These are phyloP conservation scores for Neolentinus lepideus DNA, from an alignment of 1,284 basidiomycete genomes.

Conservation along the genomic window DNA sequence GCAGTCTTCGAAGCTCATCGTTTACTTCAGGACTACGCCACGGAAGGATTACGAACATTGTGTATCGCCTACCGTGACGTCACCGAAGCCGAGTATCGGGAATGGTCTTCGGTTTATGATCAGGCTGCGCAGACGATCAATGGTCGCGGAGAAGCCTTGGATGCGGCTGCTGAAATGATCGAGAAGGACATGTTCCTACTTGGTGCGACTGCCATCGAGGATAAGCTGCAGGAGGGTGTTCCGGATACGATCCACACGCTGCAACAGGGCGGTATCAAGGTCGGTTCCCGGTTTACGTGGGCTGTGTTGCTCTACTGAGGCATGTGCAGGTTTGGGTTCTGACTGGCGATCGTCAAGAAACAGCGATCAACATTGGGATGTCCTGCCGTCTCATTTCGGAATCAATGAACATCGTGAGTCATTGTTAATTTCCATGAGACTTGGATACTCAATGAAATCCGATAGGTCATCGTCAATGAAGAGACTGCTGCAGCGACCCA, in stretches of 20 bases:
- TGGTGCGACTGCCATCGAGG: slow-evolving; percentile 97
- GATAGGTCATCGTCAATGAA: slow-evolving; percentile 90
- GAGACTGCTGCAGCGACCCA: slow-evolving; percentile 77
- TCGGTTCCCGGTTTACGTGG: slow-evolving; percentile 17
- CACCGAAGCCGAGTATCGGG: slow-evolving; percentile 82
- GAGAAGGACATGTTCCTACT: slow-evolving; percentile 91
- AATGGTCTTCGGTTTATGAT: slow-evolving; percentile 87
- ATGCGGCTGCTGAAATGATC: slow-evolving; percentile 92
- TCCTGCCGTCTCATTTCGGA: slow-evolving; percentile 96
- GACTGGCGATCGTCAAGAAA: slow-evolving; percentile 97
- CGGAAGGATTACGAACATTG: slow-evolving; percentile 94
- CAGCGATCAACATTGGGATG: slow-evolving; percentile 98
- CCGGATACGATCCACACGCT: slow-evolving; percentile 97
- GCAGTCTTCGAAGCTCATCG: too few relatives aligned
- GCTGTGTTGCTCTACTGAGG: not conserved
- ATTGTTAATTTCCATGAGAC: not conserved
- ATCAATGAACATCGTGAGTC: slow-evolving; percentile 90
- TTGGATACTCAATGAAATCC: not conserved
- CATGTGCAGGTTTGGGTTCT: slow-evolving; percentile 83
- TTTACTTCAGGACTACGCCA: slow-evolving; percentile 80
- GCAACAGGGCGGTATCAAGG: slow-evolving; percentile 97
- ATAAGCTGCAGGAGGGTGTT: slow-evolving; percentile 97
- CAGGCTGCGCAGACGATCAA: slow-evolving; percentile 91
- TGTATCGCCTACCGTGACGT: slow-evolving; percentile 94
- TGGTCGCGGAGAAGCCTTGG: slow-evolving; percentile 89